Conservation (phyloP, 1,139 yeast species). For the Yamadazyma spencermartinsiae region DNA sequence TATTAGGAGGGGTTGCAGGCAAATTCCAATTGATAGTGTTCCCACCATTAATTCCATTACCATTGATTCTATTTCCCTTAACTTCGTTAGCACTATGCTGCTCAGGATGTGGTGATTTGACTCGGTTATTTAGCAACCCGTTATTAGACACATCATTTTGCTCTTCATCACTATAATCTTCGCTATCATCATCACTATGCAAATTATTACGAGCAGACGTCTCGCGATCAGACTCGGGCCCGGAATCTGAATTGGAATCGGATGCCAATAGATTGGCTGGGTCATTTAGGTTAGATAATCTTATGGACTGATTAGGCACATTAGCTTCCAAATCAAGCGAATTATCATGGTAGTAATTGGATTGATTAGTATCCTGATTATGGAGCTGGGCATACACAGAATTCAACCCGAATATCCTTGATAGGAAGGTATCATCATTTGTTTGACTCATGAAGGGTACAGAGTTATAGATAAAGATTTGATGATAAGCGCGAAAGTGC, state of each 20-base stretch:
- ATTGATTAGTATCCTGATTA: constrained; percentile 37
- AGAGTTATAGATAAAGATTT: background rate
- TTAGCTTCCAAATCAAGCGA: constrained; percentile 17
- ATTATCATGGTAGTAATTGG: constrained; percentile 39
- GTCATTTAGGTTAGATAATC: constrained; percentile 6
- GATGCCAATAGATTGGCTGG: constrained; percentile 28
- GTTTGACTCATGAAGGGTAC: constrained; percentile 7
- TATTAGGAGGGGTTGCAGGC: background rate
- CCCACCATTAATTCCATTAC: no score
- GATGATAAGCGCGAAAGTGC: background rate
- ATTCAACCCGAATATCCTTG: constrained; percentile 56
- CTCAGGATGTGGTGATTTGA: background rate
- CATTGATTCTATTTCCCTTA: constrained; percentile 5
- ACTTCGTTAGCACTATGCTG: background rate
- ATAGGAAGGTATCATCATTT: constrained; percentile 49
- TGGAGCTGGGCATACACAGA: constrained; percentile 44
- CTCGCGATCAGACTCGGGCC: constrained; percentile 21
- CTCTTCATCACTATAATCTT: constrained; percentile 11
- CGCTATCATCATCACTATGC: constrained; percentile 7
- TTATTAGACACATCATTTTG: constrained; percentile 4
- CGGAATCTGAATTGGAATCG: constrained; percentile 41
- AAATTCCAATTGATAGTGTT: constrained; percentile 1
- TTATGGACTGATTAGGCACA: constrained; percentile 5
- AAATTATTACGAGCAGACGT: background rate
- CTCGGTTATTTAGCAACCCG: background rate